Percentiles rank a stretch among this genome's conserved stretches.
Evolutionary conservation across 805 yeast genomes (phyloP).

Genomic region (Dipodascopsis tothii): DNA sequence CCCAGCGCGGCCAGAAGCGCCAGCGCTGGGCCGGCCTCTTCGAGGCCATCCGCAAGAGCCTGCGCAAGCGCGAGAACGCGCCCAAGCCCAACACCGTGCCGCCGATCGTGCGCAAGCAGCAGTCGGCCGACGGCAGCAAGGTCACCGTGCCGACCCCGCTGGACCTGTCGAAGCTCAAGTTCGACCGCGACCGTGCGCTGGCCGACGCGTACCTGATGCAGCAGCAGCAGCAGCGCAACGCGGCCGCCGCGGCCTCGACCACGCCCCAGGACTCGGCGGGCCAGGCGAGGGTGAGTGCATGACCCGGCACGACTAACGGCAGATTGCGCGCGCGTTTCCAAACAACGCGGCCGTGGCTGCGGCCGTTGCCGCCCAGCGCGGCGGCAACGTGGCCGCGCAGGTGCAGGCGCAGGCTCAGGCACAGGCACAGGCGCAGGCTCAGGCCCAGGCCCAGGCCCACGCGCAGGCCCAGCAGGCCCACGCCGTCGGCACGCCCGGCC

Average conservation of each 20-base stretch:
- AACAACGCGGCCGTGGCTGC: slow-evolving; percentile 20
- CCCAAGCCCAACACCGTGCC: neutral
- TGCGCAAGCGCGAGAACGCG: slow-evolving; percentile 68
- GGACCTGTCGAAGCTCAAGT: slow-evolving; percentile 74
- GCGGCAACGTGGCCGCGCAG: slow-evolving; percentile 31
- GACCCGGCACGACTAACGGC: slow-evolving; percentile 23
- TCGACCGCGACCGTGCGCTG: slow-evolving; percentile 75
- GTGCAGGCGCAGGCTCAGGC: neutral
- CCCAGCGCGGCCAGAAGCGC: slow-evolving; percentile 81
- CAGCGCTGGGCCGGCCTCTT: slow-evolving; percentile 95
- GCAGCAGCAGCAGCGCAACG: slow-evolving; percentile 21
- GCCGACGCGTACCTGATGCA: slow-evolving; percentile 50
- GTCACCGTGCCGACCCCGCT: slow-evolving; percentile 64
- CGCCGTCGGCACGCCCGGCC: neutral
- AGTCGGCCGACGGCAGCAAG: slow-evolving; percentile 1
- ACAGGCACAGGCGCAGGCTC: neutral
- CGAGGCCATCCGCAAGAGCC: slow-evolving; percentile 85
- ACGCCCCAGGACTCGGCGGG: slow-evolving; percentile 15
- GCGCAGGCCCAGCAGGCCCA: neutral
- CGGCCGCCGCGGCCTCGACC: slow-evolving; percentile 16
- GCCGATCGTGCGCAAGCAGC: neutral
- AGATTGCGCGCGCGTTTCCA: slow-evolving; percentile 19
- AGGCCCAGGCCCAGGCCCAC: neutral
- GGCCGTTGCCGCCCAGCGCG: slow-evolving; percentile 29
- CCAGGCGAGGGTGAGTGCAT: slow-evolving; percentile 21